Conservation (phyloP, 345 rosid species). For the Linum usitatissimum region DNA sequence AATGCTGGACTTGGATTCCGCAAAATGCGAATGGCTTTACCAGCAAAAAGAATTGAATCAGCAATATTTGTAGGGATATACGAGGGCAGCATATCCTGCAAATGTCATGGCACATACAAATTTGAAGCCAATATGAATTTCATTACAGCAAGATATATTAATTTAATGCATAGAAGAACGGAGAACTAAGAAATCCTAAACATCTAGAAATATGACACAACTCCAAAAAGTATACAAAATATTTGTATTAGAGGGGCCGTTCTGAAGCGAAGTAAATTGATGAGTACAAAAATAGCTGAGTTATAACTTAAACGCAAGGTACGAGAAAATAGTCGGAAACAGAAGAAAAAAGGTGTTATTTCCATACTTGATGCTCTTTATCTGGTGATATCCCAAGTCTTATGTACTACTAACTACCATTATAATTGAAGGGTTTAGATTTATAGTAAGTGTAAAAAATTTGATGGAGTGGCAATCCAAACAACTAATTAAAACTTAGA, state of each 20-base stretch:
- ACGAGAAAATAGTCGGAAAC: not conserved
- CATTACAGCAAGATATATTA: not conserved
- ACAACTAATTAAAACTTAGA: not conserved
- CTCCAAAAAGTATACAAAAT: not conserved
- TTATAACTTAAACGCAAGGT: not conserved
- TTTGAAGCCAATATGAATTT: not conserved
- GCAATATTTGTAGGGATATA: constrained; percentile 82
- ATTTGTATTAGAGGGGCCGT: not conserved
- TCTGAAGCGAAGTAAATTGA: not conserved
- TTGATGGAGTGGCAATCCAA: not conserved
- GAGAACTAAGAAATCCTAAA: too few relatives aligned
- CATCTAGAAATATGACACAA: too few relatives aligned
- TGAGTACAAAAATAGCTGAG: not conserved
- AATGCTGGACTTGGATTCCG: constrained; percentile 78
- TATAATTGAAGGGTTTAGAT: not conserved
- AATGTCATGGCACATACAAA: constrained; percentile 1
- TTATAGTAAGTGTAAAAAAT: too few relatives aligned
- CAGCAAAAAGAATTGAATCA: constrained; percentile 89
- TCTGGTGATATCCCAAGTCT: not conserved
- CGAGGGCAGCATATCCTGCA: constrained; percentile 94
- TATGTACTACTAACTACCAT: not conserved
- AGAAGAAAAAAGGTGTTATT: not conserved
- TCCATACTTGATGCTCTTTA: not conserved
- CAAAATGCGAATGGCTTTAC: constrained; percentile 93
- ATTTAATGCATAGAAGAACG: not conserved